Evolutionary conservation across 257 asterid species (phyloP).

Genomic region (Nemophila menziesii): DNA sequence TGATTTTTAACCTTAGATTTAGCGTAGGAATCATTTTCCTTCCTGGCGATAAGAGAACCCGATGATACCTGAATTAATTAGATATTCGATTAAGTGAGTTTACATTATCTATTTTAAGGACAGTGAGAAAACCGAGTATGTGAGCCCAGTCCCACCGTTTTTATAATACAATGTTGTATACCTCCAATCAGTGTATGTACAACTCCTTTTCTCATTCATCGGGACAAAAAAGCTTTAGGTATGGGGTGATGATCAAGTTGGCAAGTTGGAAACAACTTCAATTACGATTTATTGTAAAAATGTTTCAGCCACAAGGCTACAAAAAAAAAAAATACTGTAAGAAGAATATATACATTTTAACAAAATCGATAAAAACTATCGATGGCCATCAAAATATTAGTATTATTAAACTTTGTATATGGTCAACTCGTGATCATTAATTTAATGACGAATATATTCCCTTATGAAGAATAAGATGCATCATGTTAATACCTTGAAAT

Average conservation of each 20-base stretch:
- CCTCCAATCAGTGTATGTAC: neutral
- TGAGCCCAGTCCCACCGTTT: neutral
- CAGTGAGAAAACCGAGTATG: no score
- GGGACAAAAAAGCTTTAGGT: neutral
- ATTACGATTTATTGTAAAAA: neutral
- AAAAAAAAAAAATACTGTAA: neutral
- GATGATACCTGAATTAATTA: no score
- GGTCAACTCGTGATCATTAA: neutral
- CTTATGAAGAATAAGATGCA: neutral
- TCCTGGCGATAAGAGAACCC: no score
- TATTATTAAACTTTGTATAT: no score
- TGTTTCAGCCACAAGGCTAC: neutral
- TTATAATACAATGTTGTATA: no score
- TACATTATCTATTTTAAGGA: no score
- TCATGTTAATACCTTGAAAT: no score
- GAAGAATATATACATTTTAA: no score
- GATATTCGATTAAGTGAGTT: no score
- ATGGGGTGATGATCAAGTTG: conserved; percentile 5
- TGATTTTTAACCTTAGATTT: no score
- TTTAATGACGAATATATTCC: neutral
- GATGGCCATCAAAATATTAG: neutral
- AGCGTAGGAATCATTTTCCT: no score
- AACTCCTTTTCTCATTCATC: neutral
- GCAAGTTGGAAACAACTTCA: conserved; percentile 5
- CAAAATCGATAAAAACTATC: no score